Base-by-base conservation (phyloP, 345 rosid species). In the Litchi chinensis region DNA sequence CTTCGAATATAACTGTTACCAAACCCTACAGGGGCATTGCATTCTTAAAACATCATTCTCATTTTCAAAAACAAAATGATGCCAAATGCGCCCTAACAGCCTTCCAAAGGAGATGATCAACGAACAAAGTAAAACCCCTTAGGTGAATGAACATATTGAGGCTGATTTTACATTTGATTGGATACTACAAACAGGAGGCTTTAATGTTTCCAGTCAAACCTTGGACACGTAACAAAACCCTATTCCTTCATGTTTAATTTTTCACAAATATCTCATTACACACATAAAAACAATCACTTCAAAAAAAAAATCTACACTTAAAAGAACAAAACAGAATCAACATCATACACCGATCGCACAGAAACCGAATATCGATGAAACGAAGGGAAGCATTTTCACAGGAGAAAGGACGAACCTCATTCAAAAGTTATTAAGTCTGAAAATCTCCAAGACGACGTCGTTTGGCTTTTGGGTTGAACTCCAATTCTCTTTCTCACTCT, bases 361-460 rank as follows among this genome's bases (percentile, higher is more conserved):
- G 18, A 19, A 18, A 56, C 44, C 5, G 28, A 46, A 32, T 13
- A 52, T 39, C 56, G 41, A 76, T 22, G 65, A 56, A 37, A 39
- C 54, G 24, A 39, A 54, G 4, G 37, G 73, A 54, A 67, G 21
- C 32, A 41, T 18, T 60, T 10, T 6, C 13, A 11, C 26, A 21
- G 19, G 12, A 60, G 65, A 21, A 60, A 39, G 21, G 10, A 21
- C 65, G 18, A 52, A 76, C 79, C 79, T 67, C 79, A 76, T 76
- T 40, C 73, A 67, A 54, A n/a, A 52, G 39, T 52, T 54, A 6
- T 15, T 64, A 24, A 21, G 19, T 26, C 74, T 7, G 9, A n/a
- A 44, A 71, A 37, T 43, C 16, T 43, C n/a, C 7, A 15, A 5
- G 68, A 52, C 65, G 56, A 54, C 48, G 64, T 81, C 70, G 68